These are phyloP conservation scores for Cicer bijugum DNA, from an alignment of 306 rosid genomes.

Conservation along the genomic window DNA sequence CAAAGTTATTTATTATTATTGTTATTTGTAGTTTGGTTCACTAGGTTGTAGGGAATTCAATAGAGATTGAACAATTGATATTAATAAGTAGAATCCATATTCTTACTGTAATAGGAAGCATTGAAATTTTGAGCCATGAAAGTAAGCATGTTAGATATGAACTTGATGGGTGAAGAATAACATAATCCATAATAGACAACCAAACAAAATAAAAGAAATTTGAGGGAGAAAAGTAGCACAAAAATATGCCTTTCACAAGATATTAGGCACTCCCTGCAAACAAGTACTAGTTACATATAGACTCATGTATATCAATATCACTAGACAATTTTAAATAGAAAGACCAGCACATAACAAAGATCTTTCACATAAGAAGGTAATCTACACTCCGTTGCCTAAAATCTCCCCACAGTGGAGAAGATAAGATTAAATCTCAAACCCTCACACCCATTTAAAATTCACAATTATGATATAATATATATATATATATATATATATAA, in stretches of 20 bases:
- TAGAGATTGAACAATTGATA: too few relatives aligned
- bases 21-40: too few relatives aligned
- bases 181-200: constrained; percentile 22
- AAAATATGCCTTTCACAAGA: constrained; percentile 18
- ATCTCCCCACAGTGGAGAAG: not conserved
- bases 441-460: constrained; percentile 12
- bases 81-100: too few relatives aligned
- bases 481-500: constrained; percentile 10
- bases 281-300: constrained; percentile 25
- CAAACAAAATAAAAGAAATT: constrained; percentile 6
- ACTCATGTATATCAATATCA: constrained; percentile 23
- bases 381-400: constrained; percentile 33
- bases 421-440: constrained; percentile 20
- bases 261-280: constrained; percentile 28
- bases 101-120: too few relatives aligned
- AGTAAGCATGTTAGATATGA: too few relatives aligned
- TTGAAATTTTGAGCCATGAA: too few relatives aligned
- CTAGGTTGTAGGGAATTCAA: too few relatives aligned
- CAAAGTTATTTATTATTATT: too few relatives aligned
- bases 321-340: not conserved
- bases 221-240: not conserved
- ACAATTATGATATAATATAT: not conserved
- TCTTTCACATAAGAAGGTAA: constrained; percentile 16
- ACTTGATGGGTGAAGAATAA: not conserved
- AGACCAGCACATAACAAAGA: constrained; percentile 8